Evolutionary conservation across 768 basidiomycete genomes (phyloP).

Genomic region (Paxillus rubicundulus): DNA sequence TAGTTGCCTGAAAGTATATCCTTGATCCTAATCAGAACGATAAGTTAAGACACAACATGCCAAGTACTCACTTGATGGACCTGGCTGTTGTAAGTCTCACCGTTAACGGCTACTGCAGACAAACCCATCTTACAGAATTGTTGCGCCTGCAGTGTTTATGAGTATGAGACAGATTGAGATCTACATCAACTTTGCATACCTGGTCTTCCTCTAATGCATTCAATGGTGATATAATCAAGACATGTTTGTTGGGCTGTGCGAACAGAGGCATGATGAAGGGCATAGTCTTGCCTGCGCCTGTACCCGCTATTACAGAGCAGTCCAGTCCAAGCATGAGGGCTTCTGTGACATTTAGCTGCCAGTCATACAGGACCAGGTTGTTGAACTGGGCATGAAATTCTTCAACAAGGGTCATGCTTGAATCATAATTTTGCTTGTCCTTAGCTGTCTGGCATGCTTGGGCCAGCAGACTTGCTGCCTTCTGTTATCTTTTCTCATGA

Average conservation of each 20-base stretch:
- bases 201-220: background rate
- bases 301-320: constrained; percentile 10
- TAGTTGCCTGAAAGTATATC: constrained; percentile 4
- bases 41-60: background rate
- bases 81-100: constrained; percentile 30
- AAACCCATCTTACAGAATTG: constrained; percentile 31
- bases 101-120: constrained; percentile 34
- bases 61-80: constrained; percentile 27
- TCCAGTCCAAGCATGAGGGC: background rate
- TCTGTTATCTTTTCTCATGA: no score
- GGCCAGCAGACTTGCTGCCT: no score
- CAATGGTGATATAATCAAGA: constrained; percentile 19
- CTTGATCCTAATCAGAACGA: background rate
- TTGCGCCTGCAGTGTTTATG: constrained; percentile 6
- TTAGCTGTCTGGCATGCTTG: no score
- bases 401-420: no score
- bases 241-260: constrained; percentile 1
- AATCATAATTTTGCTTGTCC: no score
- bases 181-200: no score
- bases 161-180: no score
- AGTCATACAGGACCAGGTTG: no score
- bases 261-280: constrained; percentile 21
- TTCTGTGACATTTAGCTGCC: no score
- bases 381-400: no score
- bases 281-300: constrained; percentile 20